Evolutionary conservation across 1,284 basidiomycete species (phyloP).

Genomic region (Kwoniella shivajii): DNA sequence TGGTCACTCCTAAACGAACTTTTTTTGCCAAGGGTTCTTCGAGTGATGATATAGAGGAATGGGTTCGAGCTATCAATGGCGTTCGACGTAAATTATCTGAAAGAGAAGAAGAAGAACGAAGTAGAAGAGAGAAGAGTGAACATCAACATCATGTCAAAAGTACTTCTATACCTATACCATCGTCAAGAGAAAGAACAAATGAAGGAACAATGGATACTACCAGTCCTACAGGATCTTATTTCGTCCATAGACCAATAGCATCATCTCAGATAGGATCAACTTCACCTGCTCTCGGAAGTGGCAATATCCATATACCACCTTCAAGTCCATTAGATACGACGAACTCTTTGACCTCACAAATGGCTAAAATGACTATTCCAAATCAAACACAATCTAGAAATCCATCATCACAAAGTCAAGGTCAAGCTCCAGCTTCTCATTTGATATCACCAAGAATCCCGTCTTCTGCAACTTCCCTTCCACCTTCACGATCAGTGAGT

Average conservation of each 20-base stretch:
- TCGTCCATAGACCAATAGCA: conserved; percentile 7
- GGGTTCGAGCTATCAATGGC: conserved; percentile 82
- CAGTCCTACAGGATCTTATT: conserved; percentile 5
- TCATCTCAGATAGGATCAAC: conserved; percentile 11
- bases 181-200: neutral
- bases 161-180: conserved; percentile 8
- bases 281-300: neutral
- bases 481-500: conserved; percentile 4
- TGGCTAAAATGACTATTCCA: conserved; percentile 21
- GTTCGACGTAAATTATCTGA: conserved; percentile 67
- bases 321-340: conserved; percentile 25
- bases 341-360: conserved; percentile 24
- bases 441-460: conserved; percentile 5
- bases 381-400: conserved; percentile 8
- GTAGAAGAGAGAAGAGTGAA: conserved; percentile 20
- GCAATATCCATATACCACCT: conserved; percentile 7
- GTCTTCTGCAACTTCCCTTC: neutral
- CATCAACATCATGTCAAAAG: conserved; percentile 6
- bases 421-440: neutral
- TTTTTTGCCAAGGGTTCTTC: conserved; percentile 86
- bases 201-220: conserved; percentile 23
- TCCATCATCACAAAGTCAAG: neutral
- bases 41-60: conserved; percentile 71
- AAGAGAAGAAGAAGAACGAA: conserved; percentile 39
- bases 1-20: conserved; percentile 89